Conservation (phyloP, 1,284 basidiomycete species). For the Ganoderma boninense region DNA sequence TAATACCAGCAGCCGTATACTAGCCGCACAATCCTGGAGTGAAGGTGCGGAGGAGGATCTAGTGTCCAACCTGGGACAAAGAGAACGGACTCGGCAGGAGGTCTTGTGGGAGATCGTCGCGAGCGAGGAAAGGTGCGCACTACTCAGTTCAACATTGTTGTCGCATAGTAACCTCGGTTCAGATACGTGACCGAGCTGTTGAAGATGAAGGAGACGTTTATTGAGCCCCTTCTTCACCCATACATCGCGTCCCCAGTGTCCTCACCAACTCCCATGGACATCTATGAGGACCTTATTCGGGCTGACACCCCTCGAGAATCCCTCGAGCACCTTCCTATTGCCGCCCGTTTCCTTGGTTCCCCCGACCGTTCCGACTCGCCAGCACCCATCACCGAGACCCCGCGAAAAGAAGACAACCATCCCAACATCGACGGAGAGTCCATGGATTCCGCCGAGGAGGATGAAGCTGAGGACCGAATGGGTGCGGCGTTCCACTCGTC, state of each 20-base stretch:
- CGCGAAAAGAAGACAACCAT: constrained; percentile 51
- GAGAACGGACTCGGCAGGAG: constrained; percentile 96
- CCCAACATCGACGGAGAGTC: constrained; percentile 79
- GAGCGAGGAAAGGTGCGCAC: constrained; percentile 87
- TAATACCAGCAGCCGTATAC: constrained; percentile 69
- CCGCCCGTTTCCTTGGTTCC: constrained; percentile 85
- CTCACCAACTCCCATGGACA: constrained; percentile 64
- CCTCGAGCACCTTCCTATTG: constrained; percentile 86
- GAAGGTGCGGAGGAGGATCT: constrained; percentile 96
- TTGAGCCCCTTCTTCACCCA: constrained; percentile 89
- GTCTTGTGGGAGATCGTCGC: constrained; percentile 98
- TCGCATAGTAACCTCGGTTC: constrained; percentile 31
- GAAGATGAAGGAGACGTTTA: constrained; percentile 94
- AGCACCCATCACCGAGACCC: constrained; percentile 39
- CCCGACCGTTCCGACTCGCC: constrained; percentile 64
- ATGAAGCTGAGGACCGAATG: constrained; percentile 63
- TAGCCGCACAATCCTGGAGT: constrained; percentile 91
- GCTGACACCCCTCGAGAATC: constrained; percentile 73
- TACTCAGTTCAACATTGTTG: constrained; percentile 14
- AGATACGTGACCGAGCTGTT: constrained; percentile 93
- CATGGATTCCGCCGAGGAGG: constrained; percentile 75
- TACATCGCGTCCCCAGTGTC: constrained; percentile 61
- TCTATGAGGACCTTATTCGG: constrained; percentile 63
- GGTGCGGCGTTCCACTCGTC: constrained; percentile 55
- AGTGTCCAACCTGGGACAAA: constrained; percentile 90